Base-by-base conservation (phyloP, 179 eudicot species). In the Camellia oleifera region DNA sequence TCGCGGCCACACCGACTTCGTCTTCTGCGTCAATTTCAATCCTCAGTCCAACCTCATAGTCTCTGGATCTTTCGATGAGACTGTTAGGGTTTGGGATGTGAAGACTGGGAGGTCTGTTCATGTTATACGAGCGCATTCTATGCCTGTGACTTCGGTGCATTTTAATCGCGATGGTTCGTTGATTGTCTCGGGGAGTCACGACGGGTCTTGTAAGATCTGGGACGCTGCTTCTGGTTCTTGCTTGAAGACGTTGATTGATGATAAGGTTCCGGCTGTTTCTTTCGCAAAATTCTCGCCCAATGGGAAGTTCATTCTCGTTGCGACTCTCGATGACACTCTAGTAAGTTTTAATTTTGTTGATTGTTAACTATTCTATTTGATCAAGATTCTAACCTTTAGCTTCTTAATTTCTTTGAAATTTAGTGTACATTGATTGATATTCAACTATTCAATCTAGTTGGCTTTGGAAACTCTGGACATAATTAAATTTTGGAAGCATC, bases 141-240 rank as follows among this genome's bases (percentile, higher is more conserved):
- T 89, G 91, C 98, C 99, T 11, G 91, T 95, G 14, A 95, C 98
- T 2, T 85, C 92, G 0, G 98, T 94, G 48, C 85, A 90, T 61
- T 94, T 91, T 76, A 92, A 92, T 69, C 84, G 91, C 45, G 99
- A 95, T 20, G 99, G 95, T 7, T 87, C 92, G 15, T 63, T 91
- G 78, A 91, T 95, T 58, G 97, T 94, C 3, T 91, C 97, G 0
- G 94, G 91, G 17, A 89, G 93, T 20, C 94, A 91, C 66, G 99
- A 95, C 68, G 98, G 99, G 63, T 82, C 88, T 63, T 95, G 99
- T 75, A 94, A 92, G 90, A 91, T 96, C 69, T 96, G 99, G 99
- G 99, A 89, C 74, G 66, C 92, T 5, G 90, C 74, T 0, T 85
- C 78, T 1, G 97, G 97, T 17, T 67, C 71, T 2, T 81, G 85